Base-by-base conservation (phyloP, 768 basidiomycete species). In the Phlegmacium glaucopus region DNA sequence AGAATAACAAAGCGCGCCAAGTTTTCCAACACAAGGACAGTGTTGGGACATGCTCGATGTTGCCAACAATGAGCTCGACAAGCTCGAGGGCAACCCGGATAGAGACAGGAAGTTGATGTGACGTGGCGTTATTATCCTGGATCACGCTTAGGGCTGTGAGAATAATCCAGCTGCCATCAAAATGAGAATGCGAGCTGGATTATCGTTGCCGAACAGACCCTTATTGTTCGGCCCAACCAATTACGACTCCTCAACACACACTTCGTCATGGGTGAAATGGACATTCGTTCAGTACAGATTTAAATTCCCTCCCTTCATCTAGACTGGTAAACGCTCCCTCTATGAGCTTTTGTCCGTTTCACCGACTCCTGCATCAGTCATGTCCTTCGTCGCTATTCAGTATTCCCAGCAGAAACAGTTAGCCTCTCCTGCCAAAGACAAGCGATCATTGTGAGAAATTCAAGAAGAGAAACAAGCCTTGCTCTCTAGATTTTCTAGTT, bases 311-410 rank as follows among this genome's bases (percentile, higher is more conserved):
- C n/a, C n/a, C n/a, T n/a, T n/a, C n/a, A n/a, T n/a, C n/a, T n/a
- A n/a, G n/a, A n/a, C n/a, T n/a, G n/a, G n/a, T n/a, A n/a, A n/a
- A n/a, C n/a, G n/a, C n/a, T n/a, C n/a, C n/a, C n/a, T n/a, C n/a
- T n/a, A n/a, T n/a, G n/a, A n/a, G n/a, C n/a, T n/a, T n/a, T n/a
- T n/a, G n/a, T n/a, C 70, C n/a, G 65, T 67, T 6, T 47, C 54
- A 18, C 53, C 49, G 30, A 67, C 58, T 46, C 58, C 57, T 36
- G 53, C 62, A 9, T 55, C 73, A 4, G 70, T 71, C 0, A 70
- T 83, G 48, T 92, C 93, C 1, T 82, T 95, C 34, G 71, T 80
- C 0, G 90, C 85, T n/a, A 96, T 96, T 42, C 94, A 95, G 62
- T 75, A 82, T 61, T 70, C 83, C 37, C 88, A 94, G 62, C 74